A percentile compares a stretch with the other conserved stretches of the same genome.
Conservation (phyloP, 2,329 filamentous ascomycete species). For the Bertia moriformis region DNA sequence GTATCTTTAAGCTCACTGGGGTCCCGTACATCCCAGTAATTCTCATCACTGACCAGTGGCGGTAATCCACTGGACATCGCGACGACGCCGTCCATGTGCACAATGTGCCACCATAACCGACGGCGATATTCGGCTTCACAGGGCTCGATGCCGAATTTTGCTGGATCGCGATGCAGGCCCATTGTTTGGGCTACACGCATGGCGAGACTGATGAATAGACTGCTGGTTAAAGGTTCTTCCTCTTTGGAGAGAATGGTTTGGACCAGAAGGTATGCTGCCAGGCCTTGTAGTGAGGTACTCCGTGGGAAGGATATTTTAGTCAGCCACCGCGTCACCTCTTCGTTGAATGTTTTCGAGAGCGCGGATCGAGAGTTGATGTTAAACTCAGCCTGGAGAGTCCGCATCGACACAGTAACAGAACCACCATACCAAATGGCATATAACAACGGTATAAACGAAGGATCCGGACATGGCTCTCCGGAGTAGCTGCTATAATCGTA, state of each 20-base stretch:
- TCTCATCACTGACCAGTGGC: conserved; percentile 26
- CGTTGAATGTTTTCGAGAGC: conserved; percentile 20
- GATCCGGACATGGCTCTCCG: conserved; percentile 18
- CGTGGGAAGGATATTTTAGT: conserved; percentile 25
- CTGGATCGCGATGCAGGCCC: conserved; percentile 29
- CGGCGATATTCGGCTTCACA: conserved; percentile 26
- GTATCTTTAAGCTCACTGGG: conserved; percentile 29
- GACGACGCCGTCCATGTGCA: conserved; percentile 30
- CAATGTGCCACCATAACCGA: conserved; percentile 30
- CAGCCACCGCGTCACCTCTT: conserved; percentile 25
- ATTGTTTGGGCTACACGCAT: conserved; percentile 29
- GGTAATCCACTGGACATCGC: conserved; percentile 30
- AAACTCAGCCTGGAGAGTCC: conserved; percentile 22
- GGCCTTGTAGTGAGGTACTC: conserved; percentile 24
- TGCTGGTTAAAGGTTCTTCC: conserved; percentile 29
- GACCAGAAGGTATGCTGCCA: conserved; percentile 28
- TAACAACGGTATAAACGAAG: conserved; percentile 24
- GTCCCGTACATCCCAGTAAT: conserved; percentile 28
- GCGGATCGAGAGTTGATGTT: conserved; percentile 15
- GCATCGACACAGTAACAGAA: conserved; percentile 23
- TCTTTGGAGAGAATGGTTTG: conserved; percentile 28
- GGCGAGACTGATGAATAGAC: conserved; percentile 27
- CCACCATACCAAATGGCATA: conserved; percentile 31
- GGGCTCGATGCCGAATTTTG: conserved; percentile 25
- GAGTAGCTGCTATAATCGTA: conserved; percentile 20